These are phyloP conservation scores for Anthoceros angustus DNA, from an alignment of 225 moss, liverwort and hornwort genomes.

Conservation along the genomic window DNA sequence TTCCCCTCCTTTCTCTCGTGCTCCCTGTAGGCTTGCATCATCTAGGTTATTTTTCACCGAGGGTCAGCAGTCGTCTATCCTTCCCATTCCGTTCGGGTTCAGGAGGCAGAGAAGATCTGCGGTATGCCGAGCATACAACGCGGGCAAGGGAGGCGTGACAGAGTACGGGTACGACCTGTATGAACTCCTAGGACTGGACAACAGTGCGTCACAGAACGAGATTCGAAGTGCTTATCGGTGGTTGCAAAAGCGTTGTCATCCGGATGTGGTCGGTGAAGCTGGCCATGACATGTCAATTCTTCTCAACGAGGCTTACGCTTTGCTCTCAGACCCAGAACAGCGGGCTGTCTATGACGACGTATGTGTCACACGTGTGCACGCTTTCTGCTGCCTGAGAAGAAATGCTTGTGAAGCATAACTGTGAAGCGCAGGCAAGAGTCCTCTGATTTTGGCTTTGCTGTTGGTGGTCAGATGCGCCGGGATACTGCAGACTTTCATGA, in stretches of 20 bases:
- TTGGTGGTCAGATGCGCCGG: conserved; percentile 31
- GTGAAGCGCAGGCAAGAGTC: background rate
- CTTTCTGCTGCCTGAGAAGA: background rate
- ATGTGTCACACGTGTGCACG: conserved; percentile 6
- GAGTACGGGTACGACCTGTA: conserved; percentile 72
- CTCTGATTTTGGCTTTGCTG: background rate
- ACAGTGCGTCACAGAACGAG: conserved; percentile 30
- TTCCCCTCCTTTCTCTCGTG: background rate
- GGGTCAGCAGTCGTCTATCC: background rate
- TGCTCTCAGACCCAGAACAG: conserved; percentile 47
- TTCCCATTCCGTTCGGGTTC: background rate
- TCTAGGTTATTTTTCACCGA: background rate
- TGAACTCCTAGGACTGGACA: conserved; percentile 74
- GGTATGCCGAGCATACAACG: background rate
- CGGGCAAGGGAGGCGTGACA: background rate
- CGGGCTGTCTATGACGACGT: conserved; percentile 68
- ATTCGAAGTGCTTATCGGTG: conserved; percentile 84
- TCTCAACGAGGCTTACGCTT: conserved; percentile 73
- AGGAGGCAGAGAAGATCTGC: background rate
- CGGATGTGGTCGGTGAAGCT: conserved; percentile 59
- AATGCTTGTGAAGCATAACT: background rate
- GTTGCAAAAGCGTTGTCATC: conserved; percentile 89
- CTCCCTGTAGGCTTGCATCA: background rate
- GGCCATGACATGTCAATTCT: conserved; percentile 99
- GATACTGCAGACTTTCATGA: conserved; percentile 59